Evolutionary conservation across 257 asterid species (phyloP), one percentile per base, ranked within the genome.

Genomic region (Lithospermum erythrorhizon): DNA sequence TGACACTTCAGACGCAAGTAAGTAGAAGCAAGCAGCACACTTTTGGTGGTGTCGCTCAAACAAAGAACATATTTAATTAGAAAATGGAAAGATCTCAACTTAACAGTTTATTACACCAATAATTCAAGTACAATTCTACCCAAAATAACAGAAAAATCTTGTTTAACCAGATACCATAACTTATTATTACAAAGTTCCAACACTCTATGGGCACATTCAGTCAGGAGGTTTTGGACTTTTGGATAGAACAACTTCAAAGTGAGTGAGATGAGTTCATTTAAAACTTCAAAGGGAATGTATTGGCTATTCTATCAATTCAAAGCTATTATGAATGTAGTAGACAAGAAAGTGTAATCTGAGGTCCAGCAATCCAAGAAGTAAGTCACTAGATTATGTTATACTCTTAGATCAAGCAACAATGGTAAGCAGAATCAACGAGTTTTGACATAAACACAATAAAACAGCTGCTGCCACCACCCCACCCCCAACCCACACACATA

Each of bases 41-140:
- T 78, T 82, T 87, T 87, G 55, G 95, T 89, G 62, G 81, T 75
- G 74, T 84, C 95, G 66, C 97, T 89, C 81, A 71, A 61, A 68
- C 22, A 41, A 62, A 62, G 48, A 20, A 69, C 19, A 58, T 53
- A 0, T n/a, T 17, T 18, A 0, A 53, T 53, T 53, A 29, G 57
- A 20, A 21, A 55, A 53, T 9, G 2, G 27, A 2, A 49, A 27
- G 30, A 24, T 29, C 53, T 21, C 41, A 22, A 52, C 8, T 5
- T 5, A 56, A 23, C 54, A 7, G 13, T 1, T 41, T 14, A 41
- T 41, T 41, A 11, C 18, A 11, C 21, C 18, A 65, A 52, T 13
- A 65, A 52, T 10, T 37, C 48, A 37, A 37, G 14, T 15, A 13
- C 13, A 41, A 14, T 2, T 41, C 49, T 13, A 41, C 49, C 14